These are phyloP conservation scores for Suhomyces emberorum DNA, from an alignment of 805 yeast genomes.

Conservation along the genomic window DNA sequence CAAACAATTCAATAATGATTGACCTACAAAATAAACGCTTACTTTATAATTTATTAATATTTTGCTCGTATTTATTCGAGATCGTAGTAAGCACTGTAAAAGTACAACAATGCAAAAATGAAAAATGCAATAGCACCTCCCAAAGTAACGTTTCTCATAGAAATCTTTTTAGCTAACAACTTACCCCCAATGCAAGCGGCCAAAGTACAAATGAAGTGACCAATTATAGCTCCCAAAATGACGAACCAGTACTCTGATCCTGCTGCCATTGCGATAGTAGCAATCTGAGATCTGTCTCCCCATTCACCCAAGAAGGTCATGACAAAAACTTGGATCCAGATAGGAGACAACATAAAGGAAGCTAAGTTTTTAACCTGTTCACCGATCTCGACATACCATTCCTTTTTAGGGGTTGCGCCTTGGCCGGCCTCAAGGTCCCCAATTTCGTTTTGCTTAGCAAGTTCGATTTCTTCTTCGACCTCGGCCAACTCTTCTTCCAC, in stretches of 20 bases:
- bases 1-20: too few species aligned
- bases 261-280: conserved; percentile 98
- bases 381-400: conserved; percentile 27
- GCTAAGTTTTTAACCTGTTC: conserved; percentile 53
- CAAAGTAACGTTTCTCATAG: conserved; percentile 87
- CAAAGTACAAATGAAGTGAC: conserved; percentile 84
- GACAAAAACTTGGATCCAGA: conserved; percentile 89
- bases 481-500: conserved; percentile 95
- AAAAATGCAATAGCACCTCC: conserved; percentile 89
- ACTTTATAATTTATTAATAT: too few species aligned
- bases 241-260: conserved; percentile 90
- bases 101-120: conserved; percentile 75
- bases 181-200: conserved; percentile 95
- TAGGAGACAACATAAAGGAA: conserved; percentile 70
- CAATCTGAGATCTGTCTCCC: conserved; percentile 98
- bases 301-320: conserved; percentile 98
- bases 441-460: conserved; percentile 50
- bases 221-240: conserved; percentile 82
- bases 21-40: too few species aligned
- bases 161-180: conserved; percentile 80
- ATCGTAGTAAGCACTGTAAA: conserved; percentile 57
- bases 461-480: conserved; percentile 89
- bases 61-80: too few species aligned
- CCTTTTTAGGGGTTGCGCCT: conserved; percentile 7
- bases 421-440: conserved; percentile 61